Conservation (phyloP, 1,139 yeast genomes). For the Hansenula sp. region DNA sequence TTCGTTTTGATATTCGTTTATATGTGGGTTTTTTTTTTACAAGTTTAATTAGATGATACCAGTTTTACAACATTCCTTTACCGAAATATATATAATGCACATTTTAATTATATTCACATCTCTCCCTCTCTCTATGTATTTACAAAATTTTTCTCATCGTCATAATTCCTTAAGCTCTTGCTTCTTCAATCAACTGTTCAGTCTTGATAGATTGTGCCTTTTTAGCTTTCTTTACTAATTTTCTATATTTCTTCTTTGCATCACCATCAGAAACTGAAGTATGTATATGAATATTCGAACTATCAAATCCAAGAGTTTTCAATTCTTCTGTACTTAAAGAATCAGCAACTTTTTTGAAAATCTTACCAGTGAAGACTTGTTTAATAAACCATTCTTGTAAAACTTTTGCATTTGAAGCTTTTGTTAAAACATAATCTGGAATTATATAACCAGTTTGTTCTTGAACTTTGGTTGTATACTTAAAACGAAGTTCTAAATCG, state of each 20-base stretch:
- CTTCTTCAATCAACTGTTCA: constrained; percentile 30
- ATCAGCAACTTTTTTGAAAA: constrained; percentile 69
- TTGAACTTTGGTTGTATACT: constrained; percentile 54
- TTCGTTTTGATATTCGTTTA: no score
- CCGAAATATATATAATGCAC: not conserved
- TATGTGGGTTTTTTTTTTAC: no score
- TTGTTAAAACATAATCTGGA: constrained; percentile 59
- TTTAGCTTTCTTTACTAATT: constrained; percentile 38
- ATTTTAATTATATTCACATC: constrained; percentile 1
- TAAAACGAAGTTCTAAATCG: constrained; percentile 57
- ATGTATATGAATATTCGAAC: constrained; percentile 46
- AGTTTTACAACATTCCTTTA: not conserved
- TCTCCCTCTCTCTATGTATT: no score
- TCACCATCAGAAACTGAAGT: constrained; percentile 34
- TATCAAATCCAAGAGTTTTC: constrained; percentile 38
- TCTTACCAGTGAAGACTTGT: constrained; percentile 42
- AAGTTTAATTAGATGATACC: not conserved
- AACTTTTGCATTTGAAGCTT: constrained; percentile 40
- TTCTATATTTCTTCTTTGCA: constrained; percentile 36
- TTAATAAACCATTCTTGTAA: constrained; percentile 41
- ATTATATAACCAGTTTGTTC: constrained; percentile 56
- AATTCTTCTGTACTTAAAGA: constrained; percentile 59
- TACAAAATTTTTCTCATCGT: no score
- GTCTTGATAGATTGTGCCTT: constrained; percentile 33
- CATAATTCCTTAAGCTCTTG: constrained; percentile 18